Conservation (phyloP, 352 stramenopile species). For the Phytophthora nicotianae region DNA sequence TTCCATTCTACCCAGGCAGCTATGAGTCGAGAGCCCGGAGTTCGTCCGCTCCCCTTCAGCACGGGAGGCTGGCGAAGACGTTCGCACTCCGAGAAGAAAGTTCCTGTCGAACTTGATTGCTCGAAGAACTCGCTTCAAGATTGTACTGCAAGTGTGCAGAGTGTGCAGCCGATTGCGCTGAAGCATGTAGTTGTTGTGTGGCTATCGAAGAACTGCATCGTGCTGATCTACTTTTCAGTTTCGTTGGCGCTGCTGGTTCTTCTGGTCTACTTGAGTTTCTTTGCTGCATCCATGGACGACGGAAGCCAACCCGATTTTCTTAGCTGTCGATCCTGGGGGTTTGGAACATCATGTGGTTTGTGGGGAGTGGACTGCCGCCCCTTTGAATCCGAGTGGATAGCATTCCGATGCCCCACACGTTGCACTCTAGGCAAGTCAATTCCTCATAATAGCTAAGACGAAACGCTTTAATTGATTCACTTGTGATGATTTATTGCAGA, state of each 20-base stretch:
- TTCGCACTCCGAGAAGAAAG: conserved; percentile 14
- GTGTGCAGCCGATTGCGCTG: neutral
- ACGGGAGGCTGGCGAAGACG: conserved; percentile 3
- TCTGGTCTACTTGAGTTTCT: conserved; percentile 81
- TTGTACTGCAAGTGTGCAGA: conserved; percentile 3
- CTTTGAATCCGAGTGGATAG: conserved; percentile 63
- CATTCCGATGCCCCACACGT: conserved; percentile 70
- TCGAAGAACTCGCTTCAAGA: conserved; percentile 9
- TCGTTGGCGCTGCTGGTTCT: conserved; percentile 51
- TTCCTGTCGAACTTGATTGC: conserved; percentile 8
- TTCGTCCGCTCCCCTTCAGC: conserved; percentile 12
- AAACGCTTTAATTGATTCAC: conserved; percentile 3
- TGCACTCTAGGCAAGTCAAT: conserved; percentile 61
- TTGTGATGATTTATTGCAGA: conserved; percentile 35
- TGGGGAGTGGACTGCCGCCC: conserved; percentile 64
- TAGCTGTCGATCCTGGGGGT: conserved; percentile 72
- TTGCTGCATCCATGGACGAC: conserved; percentile 63
- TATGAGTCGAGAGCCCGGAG: conserved; percentile 10
- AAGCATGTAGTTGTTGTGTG: conserved; percentile 20
- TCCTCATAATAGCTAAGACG: neutral
- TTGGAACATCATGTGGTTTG: conserved; percentile 62
- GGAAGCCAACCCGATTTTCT: conserved; percentile 59
- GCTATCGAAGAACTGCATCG: conserved; percentile 38
- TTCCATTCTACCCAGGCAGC: neutral
- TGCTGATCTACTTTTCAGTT: conserved; percentile 53